phyloP scores from a whole-genome alignment of 2,329 filamentous ascomycete genomes.

The Neofusicoccum parvum region DNA sequence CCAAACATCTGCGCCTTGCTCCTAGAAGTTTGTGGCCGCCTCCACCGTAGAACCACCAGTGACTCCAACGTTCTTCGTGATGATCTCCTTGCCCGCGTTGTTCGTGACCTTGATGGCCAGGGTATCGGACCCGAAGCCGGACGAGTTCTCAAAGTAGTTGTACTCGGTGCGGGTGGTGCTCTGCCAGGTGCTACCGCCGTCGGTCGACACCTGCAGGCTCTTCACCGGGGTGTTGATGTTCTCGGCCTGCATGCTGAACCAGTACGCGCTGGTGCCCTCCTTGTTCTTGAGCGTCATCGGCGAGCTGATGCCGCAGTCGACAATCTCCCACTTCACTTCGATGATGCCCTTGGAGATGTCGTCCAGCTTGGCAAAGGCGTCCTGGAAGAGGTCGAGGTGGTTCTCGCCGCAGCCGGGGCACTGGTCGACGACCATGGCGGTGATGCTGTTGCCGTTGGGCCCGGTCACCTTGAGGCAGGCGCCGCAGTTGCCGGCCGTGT shows the following conservation, averaged over 20 bases:
- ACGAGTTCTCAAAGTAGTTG: slow-evolving; percentile 63
- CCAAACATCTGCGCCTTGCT: too few species aligned
- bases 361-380: slow-evolving; percentile 54
- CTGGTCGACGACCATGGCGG: slow-evolving; percentile 65
- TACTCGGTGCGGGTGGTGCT: slow-evolving; percentile 53
- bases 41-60: neutral
- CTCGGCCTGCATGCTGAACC: slow-evolving; percentile 66
- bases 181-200: slow-evolving; percentile 62
- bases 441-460: slow-evolving; percentile 59
- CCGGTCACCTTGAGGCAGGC: slow-evolving; percentile 64
- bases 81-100: neutral
- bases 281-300: slow-evolving; percentile 58
- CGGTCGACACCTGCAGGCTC: slow-evolving; percentile 62
- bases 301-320: slow-evolving; percentile 54
- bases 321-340: slow-evolving; percentile 51
- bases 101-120: slow-evolving; percentile 60
- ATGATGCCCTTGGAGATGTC: slow-evolving; percentile 51
- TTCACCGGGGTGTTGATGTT: slow-evolving; percentile 61
- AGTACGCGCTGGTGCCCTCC: slow-evolving; percentile 52
- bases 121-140: slow-evolving; percentile 57
- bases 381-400: slow-evolving; percentile 59
- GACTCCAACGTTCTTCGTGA: neutral
- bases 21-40: neutral
- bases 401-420: slow-evolving; percentile 59
- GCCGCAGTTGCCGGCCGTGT: slow-evolving; percentile 59